Base-by-base conservation (phyloP, 306 rosid genomes). In the Prunus armeniaca region DNA sequence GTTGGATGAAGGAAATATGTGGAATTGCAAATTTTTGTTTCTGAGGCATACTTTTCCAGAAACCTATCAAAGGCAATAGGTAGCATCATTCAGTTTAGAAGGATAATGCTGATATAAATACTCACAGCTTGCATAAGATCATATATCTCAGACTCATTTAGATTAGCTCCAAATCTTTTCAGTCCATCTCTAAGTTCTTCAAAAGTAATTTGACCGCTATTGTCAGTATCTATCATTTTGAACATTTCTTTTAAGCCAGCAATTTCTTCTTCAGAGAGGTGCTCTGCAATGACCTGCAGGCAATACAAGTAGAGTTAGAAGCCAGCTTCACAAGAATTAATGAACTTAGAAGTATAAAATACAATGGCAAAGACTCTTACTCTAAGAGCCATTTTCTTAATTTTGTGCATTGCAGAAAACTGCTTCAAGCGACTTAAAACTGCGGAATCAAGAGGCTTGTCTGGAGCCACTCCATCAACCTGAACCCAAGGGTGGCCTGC, bases 401-500 rank as follows among this genome's bases (percentile, higher is more conserved):
- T 88, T 76, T 88, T 93, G 92, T 88, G 84, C 97, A 89, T 91
- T 12, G 96, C 96, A 78, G 93, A 82, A 78, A 93, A 91, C 83
- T 90, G 96, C 77, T 91, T 91, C 81, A 93, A 75, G 65, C 96
- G 97, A 86, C 85, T 91, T 76, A 93, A 84, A 77, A 93, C 97
- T 38, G 98, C 96, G 2, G 97, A 76, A 76, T 91, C 97, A 69
- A 93, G 96, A 70, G 94, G 91, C 83, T 88, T 91, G 81, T 93
- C 98, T 46, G 92, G 91, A 71, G 97, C 97, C 76, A 81, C 68
- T 78, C 95, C 98, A 80, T 94, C 96, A 67, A 84, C 85, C 67
- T 82, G 96, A 81, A 94, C 81, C 98, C 98, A 94, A 13, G 96
- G 98, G 50, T 94, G 95, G 71, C 97, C 98, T 94, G 85, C 72